Evolutionary conservation across 805 yeast genomes (phyloP).

Genomic region (Ogataea ganodermae): DNA sequence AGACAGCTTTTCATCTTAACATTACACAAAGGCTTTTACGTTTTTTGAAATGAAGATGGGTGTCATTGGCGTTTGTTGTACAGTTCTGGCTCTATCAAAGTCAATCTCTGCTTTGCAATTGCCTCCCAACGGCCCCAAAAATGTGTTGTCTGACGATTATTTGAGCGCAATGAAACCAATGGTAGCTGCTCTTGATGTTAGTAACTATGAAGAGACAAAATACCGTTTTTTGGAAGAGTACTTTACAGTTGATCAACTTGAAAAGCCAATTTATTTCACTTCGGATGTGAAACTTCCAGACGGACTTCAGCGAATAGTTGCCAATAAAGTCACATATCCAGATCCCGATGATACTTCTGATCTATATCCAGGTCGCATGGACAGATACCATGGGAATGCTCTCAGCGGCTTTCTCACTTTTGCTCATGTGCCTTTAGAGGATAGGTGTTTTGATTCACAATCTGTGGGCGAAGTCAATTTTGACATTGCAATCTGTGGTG

Average conservation of each 20-base stretch:
- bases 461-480: slow-evolving; percentile 17
- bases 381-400: slow-evolving; percentile 26
- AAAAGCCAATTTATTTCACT: slow-evolving; percentile 9
- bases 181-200: neutral
- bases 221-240: slow-evolving; percentile 23
- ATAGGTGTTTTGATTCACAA: slow-evolving; percentile 19
- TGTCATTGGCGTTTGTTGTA: too few relatives aligned
- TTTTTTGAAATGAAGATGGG: too few relatives aligned
- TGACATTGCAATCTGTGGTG: slow-evolving; percentile 57
- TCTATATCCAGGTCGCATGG: slow-evolving; percentile 22
- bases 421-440: slow-evolving; percentile 22
- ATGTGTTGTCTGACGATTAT: neutral
- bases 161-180: neutral
- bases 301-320: slow-evolving; percentile 10
- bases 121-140: neutral
- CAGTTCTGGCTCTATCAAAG: neutral
- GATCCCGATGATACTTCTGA: slow-evolving; percentile 26
- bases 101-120: neutral
- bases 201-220: slow-evolving; percentile 18
- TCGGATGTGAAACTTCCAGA: slow-evolving; percentile 15
- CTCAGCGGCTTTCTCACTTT: slow-evolving; percentile 22
- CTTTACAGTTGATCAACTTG: slow-evolving; percentile 16
- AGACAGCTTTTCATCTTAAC: too few relatives aligned
- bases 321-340: slow-evolving; percentile 16
- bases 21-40: too few relatives aligned